phyloP scores from a whole-genome alignment of 78 protist genomes.

The Planoprotostelium fungivorum region DNA sequence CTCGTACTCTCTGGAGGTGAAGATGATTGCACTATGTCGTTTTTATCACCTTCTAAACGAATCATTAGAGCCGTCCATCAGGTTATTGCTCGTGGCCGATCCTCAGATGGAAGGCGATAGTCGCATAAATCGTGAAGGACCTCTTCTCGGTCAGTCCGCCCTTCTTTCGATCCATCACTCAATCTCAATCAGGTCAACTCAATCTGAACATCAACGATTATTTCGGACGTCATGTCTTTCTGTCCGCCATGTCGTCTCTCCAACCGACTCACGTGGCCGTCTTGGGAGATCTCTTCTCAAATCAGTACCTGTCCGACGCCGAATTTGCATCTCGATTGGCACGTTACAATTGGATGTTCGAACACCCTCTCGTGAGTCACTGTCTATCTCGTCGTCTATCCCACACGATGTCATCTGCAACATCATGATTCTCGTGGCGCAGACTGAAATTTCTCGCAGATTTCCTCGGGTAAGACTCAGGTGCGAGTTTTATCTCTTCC shows the following conservation, averaged over 20 bases:
- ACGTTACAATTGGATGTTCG: conserved; percentile 23
- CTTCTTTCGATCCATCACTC: no score
- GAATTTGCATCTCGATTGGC: conserved; percentile 12
- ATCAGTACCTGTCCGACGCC: conserved; percentile 15
- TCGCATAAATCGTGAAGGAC: conserved; percentile 26
- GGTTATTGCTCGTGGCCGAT: conserved; percentile 42
- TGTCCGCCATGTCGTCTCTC: conserved; percentile 22
- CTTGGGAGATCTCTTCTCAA: conserved; percentile 62
- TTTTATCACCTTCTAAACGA: not conserved
- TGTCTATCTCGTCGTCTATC: not conserved
- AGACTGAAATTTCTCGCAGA: no score
- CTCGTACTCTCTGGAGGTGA: not conserved
- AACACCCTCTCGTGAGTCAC: not conserved
- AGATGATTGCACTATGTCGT: no score
- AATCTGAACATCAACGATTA: conserved; percentile 27
- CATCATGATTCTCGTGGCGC: no score
- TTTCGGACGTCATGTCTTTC: not conserved
- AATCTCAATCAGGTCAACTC: not conserved
- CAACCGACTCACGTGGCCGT: conserved; percentile 22
- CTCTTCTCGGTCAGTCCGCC: not conserved
- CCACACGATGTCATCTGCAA: no score
- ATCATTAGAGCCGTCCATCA: not conserved
- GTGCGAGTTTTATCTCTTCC: not conserved
- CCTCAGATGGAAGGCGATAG: conserved; percentile 62
- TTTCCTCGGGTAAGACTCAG: not conserved